Evolutionary conservation across 148 eudicot genomes (phyloP).

Genomic region (Camellia japonica): DNA sequence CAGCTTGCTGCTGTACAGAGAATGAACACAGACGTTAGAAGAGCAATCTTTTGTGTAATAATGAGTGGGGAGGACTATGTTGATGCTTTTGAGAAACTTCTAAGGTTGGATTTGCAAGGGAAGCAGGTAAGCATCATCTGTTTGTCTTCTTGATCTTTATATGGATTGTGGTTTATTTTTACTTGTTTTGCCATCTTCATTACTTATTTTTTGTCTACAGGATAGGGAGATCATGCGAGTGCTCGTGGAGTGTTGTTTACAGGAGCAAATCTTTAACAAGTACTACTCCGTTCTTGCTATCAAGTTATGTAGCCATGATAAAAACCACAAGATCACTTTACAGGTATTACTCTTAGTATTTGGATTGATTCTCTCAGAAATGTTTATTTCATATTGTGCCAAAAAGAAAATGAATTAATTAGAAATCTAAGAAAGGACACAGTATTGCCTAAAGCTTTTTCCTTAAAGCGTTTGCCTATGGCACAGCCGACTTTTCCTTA

Average conservation of each 20-base stretch:
- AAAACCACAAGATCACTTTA: conserved; percentile 79
- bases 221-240: conserved; percentile 96
- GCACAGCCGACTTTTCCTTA: too few relatives aligned
- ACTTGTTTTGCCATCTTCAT: neutral
- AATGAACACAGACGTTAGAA: conserved; percentile 92
- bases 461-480: too few relatives aligned
- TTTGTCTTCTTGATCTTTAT: neutral
- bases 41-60: conserved; percentile 89
- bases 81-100: conserved; percentile 92
- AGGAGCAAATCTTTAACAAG: conserved; percentile 84
- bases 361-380: neutral
- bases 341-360: conserved; percentile 48
- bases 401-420: too few relatives aligned
- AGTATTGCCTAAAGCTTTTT: too few relatives aligned
- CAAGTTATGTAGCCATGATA: conserved; percentile 87
- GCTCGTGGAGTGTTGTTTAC: conserved; percentile 84
- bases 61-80: conserved; percentile 94
- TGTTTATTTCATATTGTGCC: neutral
- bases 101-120: conserved; percentile 80
- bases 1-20: conserved; percentile 79
- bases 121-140: conserved; percentile 60
- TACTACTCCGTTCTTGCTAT: conserved; percentile 81
- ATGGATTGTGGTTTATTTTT: neutral
- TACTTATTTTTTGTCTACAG: conserved; percentile 32
- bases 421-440: too few relatives aligned